These are phyloP conservation scores for Xylaria palmicola DNA, from an alignment of 495 filamentous ascomycete species.

Conservation along the genomic window DNA sequence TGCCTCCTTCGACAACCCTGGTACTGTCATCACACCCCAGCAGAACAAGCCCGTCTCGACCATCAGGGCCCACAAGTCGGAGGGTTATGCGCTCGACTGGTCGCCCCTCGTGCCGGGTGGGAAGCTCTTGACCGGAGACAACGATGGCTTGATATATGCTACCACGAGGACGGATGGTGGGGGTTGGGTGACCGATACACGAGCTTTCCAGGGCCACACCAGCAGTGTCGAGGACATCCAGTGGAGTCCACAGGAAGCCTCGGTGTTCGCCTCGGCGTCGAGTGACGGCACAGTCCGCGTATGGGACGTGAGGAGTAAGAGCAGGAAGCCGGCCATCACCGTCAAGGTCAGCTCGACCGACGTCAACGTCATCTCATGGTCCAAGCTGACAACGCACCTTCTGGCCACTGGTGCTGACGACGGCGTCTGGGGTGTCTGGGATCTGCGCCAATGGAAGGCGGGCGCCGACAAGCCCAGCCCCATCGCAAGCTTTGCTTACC, in stretches of 20 bases:
- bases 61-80: conserved; percentile 84
- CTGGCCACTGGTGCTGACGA: conserved; percentile 93
- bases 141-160: conserved; percentile 81
- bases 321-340: conserved; percentile 76
- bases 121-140: conserved; percentile 90
- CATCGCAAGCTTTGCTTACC: conserved; percentile 88
- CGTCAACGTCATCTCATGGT: conserved; percentile 97
- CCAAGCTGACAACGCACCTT: conserved; percentile 77
- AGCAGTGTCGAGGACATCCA: conserved; percentile 91
- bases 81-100: conserved; percentile 96
- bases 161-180: conserved; percentile 84
- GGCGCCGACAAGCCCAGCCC: conserved; percentile 57
- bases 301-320: conserved; percentile 91
- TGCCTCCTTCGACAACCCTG: conserved; percentile 82
- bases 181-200: conserved; percentile 78
- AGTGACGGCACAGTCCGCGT: conserved; percentile 93
- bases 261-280: conserved; percentile 90
- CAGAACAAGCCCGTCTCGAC: conserved; percentile 84
- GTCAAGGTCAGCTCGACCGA: conserved; percentile 81
- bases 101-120: conserved; percentile 70
- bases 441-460: conserved; percentile 86
- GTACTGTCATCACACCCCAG: conserved; percentile 71
- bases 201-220: conserved; percentile 77
- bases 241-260: conserved; percentile 88
- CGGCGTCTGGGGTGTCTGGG: conserved; percentile 94